Evolutionary conservation across 2,329 filamentous ascomycete species (phyloP).

Genomic region (Berkeleyomyces rouxiae): DNA sequence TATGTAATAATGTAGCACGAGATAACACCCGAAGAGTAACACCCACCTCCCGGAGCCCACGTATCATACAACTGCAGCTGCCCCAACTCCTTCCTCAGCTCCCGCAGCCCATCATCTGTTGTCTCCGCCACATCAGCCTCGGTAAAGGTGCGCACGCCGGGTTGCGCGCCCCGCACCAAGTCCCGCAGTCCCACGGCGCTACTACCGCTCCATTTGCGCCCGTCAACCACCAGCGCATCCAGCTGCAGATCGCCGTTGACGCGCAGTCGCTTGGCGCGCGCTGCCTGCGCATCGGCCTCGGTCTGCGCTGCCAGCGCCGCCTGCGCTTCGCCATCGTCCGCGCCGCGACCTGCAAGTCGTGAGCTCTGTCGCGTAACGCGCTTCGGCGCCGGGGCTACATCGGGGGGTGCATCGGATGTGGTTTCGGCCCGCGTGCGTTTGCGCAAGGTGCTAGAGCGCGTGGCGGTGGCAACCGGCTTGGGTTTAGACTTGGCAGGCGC

Average conservation of each 20-base stretch:
- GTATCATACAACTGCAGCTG: slow-evolving; percentile 64
- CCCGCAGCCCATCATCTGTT: slow-evolving; percentile 56
- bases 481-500: slow-evolving; percentile 23
- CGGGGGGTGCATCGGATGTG: slow-evolving; percentile 16
- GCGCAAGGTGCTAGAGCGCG: neutral
- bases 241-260: slow-evolving; percentile 47
- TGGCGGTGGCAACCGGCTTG: slow-evolving; percentile 23
- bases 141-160: slow-evolving; percentile 70
- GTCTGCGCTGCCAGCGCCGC: slow-evolving; percentile 32
- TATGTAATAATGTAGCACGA: neutral
- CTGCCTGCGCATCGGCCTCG: slow-evolving; percentile 23
- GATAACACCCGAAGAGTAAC: neutral
- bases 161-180: slow-evolving; percentile 50
- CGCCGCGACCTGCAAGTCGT: slow-evolving; percentile 37
- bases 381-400: slow-evolving; percentile 28
- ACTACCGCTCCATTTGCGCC: slow-evolving; percentile 55
- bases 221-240: slow-evolving; percentile 62
- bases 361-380: slow-evolving; percentile 41
- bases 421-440: slow-evolving; percentile 20
- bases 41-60: slow-evolving; percentile 61
- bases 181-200: slow-evolving; percentile 44
- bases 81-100: slow-evolving; percentile 60
- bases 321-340: slow-evolving; percentile 26
- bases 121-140: slow-evolving; percentile 71
- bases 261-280: slow-evolving; percentile 40